These are phyloP conservation scores for Auricularia auricula-judae DNA, from an alignment of 768 basidiomycete genomes.

Conservation along the genomic window DNA sequence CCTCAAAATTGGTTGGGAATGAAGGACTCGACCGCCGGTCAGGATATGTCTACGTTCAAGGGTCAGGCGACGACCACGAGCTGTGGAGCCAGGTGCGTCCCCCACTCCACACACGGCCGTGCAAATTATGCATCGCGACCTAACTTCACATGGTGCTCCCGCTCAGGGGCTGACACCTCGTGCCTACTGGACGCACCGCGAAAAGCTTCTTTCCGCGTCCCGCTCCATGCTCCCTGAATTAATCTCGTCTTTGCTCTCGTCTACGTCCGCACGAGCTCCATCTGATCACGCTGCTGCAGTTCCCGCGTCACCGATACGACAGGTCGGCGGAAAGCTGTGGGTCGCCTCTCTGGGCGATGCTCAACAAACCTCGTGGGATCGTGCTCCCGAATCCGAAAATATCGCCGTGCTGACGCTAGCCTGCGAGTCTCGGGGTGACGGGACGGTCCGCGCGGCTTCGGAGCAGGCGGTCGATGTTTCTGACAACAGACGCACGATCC, in stretches of 20 bases:
- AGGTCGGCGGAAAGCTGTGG: neutral
- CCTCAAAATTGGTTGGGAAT: slow-evolving; percentile 52
- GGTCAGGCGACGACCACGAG: slow-evolving; percentile 92
- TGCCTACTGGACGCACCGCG: slow-evolving; percentile 56
- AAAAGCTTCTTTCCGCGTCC: slow-evolving; percentile 33
- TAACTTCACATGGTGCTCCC: neutral
- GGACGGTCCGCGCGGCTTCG: too few relatives aligned
- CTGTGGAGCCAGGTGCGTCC: slow-evolving; percentile 64
- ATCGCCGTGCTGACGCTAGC: too few relatives aligned
- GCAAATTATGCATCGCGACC: neutral
- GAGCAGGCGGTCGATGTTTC: too few relatives aligned
- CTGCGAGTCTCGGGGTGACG: too few relatives aligned
- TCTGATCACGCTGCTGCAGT: slow-evolving; percentile 8
- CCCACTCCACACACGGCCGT: neutral
- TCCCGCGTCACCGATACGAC: slow-evolving; percentile 8
- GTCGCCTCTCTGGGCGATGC: neutral
- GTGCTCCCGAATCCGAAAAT: too few relatives aligned
- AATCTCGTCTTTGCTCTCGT: slow-evolving; percentile 16
- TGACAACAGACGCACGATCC: neutral
- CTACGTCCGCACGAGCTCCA: neutral
- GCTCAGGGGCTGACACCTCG: slow-evolving; percentile 64
- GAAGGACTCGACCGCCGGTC: slow-evolving; percentile 51
- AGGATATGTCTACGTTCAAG: slow-evolving; percentile 86
- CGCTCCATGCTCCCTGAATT: slow-evolving; percentile 40
- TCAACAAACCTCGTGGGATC: neutral